These are phyloP conservation scores for Ambrosiella beaveri DNA, from an alignment of 2,329 filamentous ascomycete species.

Conservation along the genomic window DNA sequence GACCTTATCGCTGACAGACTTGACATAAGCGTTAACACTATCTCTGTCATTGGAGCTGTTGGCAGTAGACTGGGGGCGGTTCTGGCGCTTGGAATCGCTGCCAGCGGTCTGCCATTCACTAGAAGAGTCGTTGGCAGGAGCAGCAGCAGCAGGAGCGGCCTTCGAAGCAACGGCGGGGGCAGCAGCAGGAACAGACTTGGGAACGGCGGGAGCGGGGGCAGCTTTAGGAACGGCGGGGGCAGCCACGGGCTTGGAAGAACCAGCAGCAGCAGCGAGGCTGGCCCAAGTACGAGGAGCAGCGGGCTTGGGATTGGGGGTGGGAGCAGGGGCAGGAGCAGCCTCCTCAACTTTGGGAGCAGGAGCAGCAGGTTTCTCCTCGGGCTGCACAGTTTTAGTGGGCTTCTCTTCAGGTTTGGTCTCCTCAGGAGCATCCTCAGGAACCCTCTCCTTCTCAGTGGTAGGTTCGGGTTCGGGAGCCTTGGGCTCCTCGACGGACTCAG, in stretches of 20 bases:
- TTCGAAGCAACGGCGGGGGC: conserved; percentile 34
- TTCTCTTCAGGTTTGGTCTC: neutral
- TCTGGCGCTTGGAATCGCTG: conserved; percentile 69
- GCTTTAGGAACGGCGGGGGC: conserved; percentile 28
- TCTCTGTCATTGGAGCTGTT: conserved; percentile 50
- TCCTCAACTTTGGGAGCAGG: conserved; percentile 42
- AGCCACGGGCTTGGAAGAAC: conserved; percentile 23
- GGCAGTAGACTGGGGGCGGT: conserved; percentile 50
- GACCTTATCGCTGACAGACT: conserved; percentile 85
- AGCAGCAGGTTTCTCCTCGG: conserved; percentile 26
- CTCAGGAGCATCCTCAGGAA: neutral
- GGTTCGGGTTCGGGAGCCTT: conserved; percentile 3
- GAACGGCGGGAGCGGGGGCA: conserved; percentile 27
- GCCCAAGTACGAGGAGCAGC: conserved; percentile 56
- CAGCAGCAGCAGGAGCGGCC: neutral
- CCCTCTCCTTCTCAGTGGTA: neutral
- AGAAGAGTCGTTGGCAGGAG: conserved; percentile 20
- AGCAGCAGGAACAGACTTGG: conserved; percentile 36
- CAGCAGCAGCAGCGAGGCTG: conserved; percentile 44
- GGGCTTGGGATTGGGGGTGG: conserved; percentile 32
- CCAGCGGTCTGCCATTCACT: conserved; percentile 81
- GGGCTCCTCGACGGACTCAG: neutral
- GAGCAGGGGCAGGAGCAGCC: conserved; percentile 31
- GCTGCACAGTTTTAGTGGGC: conserved; percentile 16
- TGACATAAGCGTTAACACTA: conserved; percentile 73